Conservation (phyloP, 768 basidiomycete genomes). For the Collybiopsis confluens region DNA sequence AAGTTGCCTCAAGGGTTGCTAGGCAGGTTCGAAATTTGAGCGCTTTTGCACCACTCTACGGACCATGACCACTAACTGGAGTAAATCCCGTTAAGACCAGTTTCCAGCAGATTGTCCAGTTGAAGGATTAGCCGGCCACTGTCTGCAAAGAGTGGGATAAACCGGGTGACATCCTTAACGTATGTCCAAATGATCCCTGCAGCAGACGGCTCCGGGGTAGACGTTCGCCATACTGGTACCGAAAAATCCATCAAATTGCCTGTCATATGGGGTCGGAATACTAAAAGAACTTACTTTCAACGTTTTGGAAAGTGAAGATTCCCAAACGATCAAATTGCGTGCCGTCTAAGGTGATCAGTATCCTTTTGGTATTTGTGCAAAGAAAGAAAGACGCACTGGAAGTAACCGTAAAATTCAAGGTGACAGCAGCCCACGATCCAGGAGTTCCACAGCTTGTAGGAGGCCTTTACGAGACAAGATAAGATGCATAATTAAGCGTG, state of each 20-base stretch:
- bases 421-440: slow-evolving; percentile 73
- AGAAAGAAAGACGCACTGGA: slow-evolving; percentile 34
- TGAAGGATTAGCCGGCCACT: slow-evolving; percentile 69
- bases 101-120: slow-evolving; percentile 63
- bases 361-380: not conserved
- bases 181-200: slow-evolving; percentile 74
- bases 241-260: not conserved
- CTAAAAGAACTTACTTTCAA: slow-evolving; percentile 59
- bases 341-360: slow-evolving; percentile 33
- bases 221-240: slow-evolving; percentile 72
- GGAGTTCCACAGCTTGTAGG: slow-evolving; percentile 65
- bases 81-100: slow-evolving; percentile 61
- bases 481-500: too few relatives aligned
- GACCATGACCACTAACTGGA: slow-evolving; percentile 42
- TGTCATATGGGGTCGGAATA: not conserved
- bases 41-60: not conserved
- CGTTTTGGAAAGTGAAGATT: slow-evolving; percentile 72
- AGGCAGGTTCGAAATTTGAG: not conserved
- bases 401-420: slow-evolving; percentile 73
- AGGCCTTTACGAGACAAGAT: slow-evolving; percentile 41
- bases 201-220: slow-evolving; percentile 69
- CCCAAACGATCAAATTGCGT: slow-evolving; percentile 73
- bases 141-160: slow-evolving; percentile 64
- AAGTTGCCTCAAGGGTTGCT: slow-evolving; percentile 72
- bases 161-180: slow-evolving; percentile 58